A percentile compares a stretch with the other conserved stretches of the same genome.
Evolutionary conservation across 2,329 filamentous ascomycete species (phyloP).

Genomic region (Paradendryphiella salina): DNA sequence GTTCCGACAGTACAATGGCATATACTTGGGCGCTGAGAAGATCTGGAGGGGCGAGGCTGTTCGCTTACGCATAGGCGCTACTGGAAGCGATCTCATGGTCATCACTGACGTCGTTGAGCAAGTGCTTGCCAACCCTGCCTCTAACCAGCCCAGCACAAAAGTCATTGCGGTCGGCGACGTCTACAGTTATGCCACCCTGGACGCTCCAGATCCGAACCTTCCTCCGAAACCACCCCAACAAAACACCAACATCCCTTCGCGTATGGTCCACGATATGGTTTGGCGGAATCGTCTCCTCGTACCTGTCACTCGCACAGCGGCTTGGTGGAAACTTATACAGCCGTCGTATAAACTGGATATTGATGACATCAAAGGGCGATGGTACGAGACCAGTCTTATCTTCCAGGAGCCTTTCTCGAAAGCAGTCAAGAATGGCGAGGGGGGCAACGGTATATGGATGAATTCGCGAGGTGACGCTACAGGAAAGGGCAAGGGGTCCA

Average conservation of each 20-base stretch:
- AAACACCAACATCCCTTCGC: constrained; percentile 53
- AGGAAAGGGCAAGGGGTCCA: constrained; percentile 27
- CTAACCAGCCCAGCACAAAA: constrained; percentile 29
- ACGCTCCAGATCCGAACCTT: constrained; percentile 32
- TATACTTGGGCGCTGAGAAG: constrained; percentile 63
- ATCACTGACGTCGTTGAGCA: constrained; percentile 52
- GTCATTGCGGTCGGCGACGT: constrained; percentile 56
- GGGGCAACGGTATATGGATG: constrained; percentile 53
- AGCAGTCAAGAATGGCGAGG: constrained; percentile 45
- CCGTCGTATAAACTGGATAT: constrained; percentile 45
- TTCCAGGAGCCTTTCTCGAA: constrained; percentile 45
- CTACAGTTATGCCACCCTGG: constrained; percentile 53
- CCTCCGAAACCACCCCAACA: constrained; percentile 44
- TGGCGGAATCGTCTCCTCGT: constrained; percentile 53
- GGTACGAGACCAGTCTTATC: constrained; percentile 61
- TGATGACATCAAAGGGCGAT: constrained; percentile 60
- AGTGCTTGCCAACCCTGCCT: constrained; percentile 17
- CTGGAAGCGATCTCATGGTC: constrained; percentile 55
- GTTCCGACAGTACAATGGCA: constrained; percentile 56
- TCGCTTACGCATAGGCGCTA: constrained; percentile 52
- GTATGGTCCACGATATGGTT: constrained; percentile 57
- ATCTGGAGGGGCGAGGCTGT: constrained; percentile 63
- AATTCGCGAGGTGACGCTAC: constrained; percentile 52
- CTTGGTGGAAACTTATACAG: constrained; percentile 53
- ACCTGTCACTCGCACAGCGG: constrained; percentile 36